These are phyloP conservation scores for Phlegmacium glaucopus DNA, from an alignment of 768 basidiomycete species.

Conservation along the genomic window DNA sequence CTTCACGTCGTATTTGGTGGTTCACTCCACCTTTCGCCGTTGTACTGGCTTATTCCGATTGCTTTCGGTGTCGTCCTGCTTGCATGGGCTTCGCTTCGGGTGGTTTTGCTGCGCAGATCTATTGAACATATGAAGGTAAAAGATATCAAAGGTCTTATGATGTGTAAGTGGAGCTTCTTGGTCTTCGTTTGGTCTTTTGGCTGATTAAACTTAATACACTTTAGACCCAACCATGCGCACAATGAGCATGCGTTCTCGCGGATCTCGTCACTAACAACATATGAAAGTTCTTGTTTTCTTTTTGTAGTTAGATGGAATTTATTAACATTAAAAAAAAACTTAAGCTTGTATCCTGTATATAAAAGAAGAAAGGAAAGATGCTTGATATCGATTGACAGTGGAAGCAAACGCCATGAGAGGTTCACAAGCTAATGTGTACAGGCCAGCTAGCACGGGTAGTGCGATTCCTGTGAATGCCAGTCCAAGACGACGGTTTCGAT, in stretches of 20 bases:
- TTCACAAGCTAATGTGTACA: constrained; percentile 52
- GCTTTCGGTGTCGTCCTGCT: constrained; percentile 57
- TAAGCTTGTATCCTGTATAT: constrained; percentile 38
- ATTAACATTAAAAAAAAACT: background rate
- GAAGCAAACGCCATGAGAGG: constrained; percentile 54
- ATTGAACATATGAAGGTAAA: constrained; percentile 54
- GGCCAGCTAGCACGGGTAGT: constrained; percentile 54
- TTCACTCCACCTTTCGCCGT: constrained; percentile 49
- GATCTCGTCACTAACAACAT: constrained; percentile 18
- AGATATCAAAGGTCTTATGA: constrained; percentile 65
- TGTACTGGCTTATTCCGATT: constrained; percentile 67
- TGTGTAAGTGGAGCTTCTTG: constrained; percentile 48
- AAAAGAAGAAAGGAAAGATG: constrained; percentile 42
- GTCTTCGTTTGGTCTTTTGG: background rate
- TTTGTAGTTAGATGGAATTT: background rate
- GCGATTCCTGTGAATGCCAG: constrained; percentile 33
- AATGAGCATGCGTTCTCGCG: constrained; percentile 54
- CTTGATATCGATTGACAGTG: constrained; percentile 46
- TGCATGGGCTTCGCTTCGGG: constrained; percentile 56
- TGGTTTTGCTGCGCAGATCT: constrained; percentile 52
- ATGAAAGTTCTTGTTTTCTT: no score
- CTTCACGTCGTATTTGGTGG: constrained; percentile 69
- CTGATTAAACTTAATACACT: constrained; percentile 13
- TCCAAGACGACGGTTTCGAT: constrained; percentile 18
- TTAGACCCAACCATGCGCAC: constrained; percentile 64